These are phyloP conservation scores for Zopfochytrium polystomum DNA, from an alignment of 371 early-diverging fungal genomes.

Conservation along the genomic window DNA sequence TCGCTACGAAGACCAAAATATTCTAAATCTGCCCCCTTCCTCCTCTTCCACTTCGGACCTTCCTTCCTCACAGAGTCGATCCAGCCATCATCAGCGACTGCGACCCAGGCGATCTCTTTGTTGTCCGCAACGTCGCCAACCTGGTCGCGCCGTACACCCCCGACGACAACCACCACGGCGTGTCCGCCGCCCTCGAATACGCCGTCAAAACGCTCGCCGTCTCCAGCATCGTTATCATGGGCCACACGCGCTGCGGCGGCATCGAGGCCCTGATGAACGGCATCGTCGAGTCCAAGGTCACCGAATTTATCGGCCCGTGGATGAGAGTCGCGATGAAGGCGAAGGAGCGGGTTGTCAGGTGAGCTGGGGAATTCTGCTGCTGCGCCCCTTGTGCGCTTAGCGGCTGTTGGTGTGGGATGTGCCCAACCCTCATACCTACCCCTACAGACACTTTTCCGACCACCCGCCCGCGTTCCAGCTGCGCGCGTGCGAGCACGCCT, in stretches of 20 bases:
- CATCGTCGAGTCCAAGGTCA: constrained; percentile 13
- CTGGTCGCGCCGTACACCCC: constrained; percentile 39
- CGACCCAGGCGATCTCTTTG: constrained; percentile 45
- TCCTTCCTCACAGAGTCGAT: constrained; percentile 26
- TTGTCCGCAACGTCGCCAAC: constrained; percentile 44
- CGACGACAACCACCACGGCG: constrained; percentile 31
- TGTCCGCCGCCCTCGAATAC: constrained; percentile 39
- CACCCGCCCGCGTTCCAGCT: constrained; percentile 18
- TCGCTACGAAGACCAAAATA: too few species aligned
- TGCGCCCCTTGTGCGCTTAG: neutral
- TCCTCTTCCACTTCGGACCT: neutral
- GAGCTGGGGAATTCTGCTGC: neutral
- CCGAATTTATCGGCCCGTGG: constrained; percentile 42
- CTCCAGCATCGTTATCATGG: constrained; percentile 38
- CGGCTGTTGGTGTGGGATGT: neutral
- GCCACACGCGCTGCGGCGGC: constrained; percentile 43
- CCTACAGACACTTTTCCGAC: constrained; percentile 14
- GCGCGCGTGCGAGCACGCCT: constrained; percentile 39
- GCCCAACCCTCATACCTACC: neutral
- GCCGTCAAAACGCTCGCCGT: constrained; percentile 41
- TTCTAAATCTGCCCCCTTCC: too few species aligned
- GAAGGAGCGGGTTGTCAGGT: constrained; percentile 33
- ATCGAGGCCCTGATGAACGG: constrained; percentile 35
- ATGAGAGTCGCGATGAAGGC: constrained; percentile 38
- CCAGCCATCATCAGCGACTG: constrained; percentile 46